Conservation (phyloP, 352 stramenopile species). For the Globisporangium mamillatum region DNA sequence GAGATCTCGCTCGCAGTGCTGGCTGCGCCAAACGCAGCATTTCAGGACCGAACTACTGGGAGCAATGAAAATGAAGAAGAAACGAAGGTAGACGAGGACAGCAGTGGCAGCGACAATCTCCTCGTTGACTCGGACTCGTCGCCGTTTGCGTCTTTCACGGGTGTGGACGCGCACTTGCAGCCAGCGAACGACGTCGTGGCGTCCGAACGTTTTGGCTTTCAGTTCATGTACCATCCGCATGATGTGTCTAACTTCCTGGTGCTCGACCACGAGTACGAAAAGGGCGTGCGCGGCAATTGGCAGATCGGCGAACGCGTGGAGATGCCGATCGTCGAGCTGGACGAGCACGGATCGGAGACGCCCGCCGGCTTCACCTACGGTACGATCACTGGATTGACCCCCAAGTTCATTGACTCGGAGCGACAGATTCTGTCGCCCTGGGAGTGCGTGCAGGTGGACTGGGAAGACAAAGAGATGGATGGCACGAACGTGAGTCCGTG, state of each 20-base stretch:
- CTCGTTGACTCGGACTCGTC: constrained; percentile 42
- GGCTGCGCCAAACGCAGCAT: constrained; percentile 43
- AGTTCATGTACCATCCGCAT: constrained; percentile 70
- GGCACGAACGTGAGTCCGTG: constrained; percentile 70
- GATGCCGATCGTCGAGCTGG: constrained; percentile 68
- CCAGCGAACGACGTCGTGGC: constrained; percentile 26
- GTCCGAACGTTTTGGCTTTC: constrained; percentile 57
- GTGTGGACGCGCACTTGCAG: constrained; percentile 59
- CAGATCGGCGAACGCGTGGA: constrained; percentile 67
- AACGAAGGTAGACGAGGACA: constrained; percentile 40
- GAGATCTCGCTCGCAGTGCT: constrained; percentile 68
- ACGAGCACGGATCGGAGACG: constrained; percentile 57
- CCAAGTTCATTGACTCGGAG: constrained; percentile 23
- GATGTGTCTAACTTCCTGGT: constrained; percentile 85
- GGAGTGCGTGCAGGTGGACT: constrained; percentile 74
- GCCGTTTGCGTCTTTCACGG: constrained; percentile 61
- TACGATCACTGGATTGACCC: constrained; percentile 44
- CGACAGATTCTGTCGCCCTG: constrained; percentile 49
- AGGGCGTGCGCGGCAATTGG: constrained; percentile 70
- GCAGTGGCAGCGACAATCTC: constrained; percentile 15
- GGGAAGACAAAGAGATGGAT: constrained; percentile 69
- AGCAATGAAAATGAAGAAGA: constrained; percentile 22
- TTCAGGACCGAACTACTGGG: neutral
- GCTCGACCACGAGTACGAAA: constrained; percentile 80
- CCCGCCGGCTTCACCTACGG: constrained; percentile 61